These are phyloP conservation scores for Aspergillus funiculosus DNA, from an alignment of 495 filamentous ascomycete species.

Conservation along the genomic window DNA sequence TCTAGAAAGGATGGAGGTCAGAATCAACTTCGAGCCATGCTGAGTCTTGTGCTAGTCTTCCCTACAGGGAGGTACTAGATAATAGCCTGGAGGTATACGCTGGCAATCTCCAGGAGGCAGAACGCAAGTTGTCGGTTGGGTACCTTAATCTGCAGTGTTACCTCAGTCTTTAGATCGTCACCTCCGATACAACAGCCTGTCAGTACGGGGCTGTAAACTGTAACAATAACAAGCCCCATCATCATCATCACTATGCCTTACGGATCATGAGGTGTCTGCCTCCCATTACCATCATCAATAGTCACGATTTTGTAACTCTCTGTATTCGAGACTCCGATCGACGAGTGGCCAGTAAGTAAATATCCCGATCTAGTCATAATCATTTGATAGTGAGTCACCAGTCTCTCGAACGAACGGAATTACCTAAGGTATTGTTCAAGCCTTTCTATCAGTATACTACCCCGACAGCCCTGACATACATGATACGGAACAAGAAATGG, in stretches of 20 bases:
- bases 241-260: not conserved
- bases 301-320: no score
- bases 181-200: no score
- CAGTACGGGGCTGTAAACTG: no score
- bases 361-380: constrained; percentile 3
- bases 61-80: not conserved
- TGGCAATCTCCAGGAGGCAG: not conserved
- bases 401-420: not conserved
- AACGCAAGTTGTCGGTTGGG: constrained; percentile 14
- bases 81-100: not conserved
- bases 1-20: not conserved
- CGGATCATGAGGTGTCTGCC: no score
- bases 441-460: not conserved
- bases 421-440: not conserved
- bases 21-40: not conserved
- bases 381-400: constrained; percentile 10
- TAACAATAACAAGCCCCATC: no score
- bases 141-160: constrained; percentile 22
- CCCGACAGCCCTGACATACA: constrained; percentile 3
- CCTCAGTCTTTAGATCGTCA: not conserved
- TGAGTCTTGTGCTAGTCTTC: constrained; percentile 8
- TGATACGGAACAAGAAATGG: constrained; percentile 4
- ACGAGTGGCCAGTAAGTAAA: constrained; percentile 7
- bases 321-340: constrained; percentile 1
- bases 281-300: no score